Evolutionary conservation across 2,329 filamentous ascomycete genomes (phyloP), one percentile per base, ranked within the genome.

Genomic region (Mycosphaerelloides madeirae): DNA sequence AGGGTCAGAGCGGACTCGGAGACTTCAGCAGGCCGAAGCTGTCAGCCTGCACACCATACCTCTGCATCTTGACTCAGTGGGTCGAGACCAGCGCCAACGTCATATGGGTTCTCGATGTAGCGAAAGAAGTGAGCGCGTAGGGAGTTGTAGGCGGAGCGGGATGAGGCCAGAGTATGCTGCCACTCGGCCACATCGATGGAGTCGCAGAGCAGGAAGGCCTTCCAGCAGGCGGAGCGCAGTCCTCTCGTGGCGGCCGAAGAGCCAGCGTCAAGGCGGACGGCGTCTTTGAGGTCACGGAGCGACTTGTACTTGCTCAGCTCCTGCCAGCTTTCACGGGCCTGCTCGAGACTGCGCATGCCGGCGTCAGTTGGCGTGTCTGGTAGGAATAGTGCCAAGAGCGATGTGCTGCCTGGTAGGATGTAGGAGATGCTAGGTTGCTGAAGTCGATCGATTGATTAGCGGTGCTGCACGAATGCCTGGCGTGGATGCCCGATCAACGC

Each of bases 181-280:
- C 90, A 95, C 69, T 78, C 76, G 31, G 76, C 70, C 22, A 75
- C 72, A 41, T 84, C 75, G 8, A 82, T 70, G 40, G 25, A 36
- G 78, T 77, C 80, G 62, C 89, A 91, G 22, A 95, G 73, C 35
- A 96, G 72, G 64, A 96, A 95, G 29, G 80, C 79, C 80, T 95
- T 96, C 91, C 91, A 97, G 67, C 85, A 95, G 29, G 94, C 77
- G 3, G 91, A 96, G 44, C 90, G 81, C 53, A 89, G 79, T 12
- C 87, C 88, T 20, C 38, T 54, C 18, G 50, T 53, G 18, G 50
- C 53, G 29, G 46, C 40, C 8, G 54, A 55, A 13, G 43, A 38
- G 34, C 48, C 46, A 18, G 46, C 50, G 16, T 59, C 53, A 18
- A 62, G 47, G 4, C 59, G 62, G 7, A 63, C 58, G 9, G 58